Base-by-base conservation (phyloP, 2,329 filamentous ascomycete genomes). In the Malbranchea cinnamomea region DNA sequence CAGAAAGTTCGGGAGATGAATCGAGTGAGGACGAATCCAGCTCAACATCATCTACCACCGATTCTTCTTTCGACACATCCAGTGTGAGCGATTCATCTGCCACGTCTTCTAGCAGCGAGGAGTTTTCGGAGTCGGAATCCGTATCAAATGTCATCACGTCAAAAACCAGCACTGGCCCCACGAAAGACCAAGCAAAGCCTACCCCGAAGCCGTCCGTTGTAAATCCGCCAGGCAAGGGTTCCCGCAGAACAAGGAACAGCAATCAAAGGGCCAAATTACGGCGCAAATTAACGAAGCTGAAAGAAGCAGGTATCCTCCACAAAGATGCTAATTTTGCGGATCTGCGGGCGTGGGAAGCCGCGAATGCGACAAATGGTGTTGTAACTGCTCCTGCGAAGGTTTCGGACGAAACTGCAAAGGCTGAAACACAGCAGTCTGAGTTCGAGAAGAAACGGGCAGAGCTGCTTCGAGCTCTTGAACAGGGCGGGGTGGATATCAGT, bases 181-280 rank as follows among this genome's bases (percentile, higher is more conserved):
- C 22, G 27, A 36, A 38, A 28, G n/a, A 12, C 12, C 18, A 30
- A 7, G 26, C 18, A 14, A 33, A 38, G 19, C n/a, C 23, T 9
- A 25, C 31, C 8, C 32, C 32, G 12, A 43, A 42, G 20, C 29
- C 24, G 34, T n/a, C n/a, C n/a, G 33, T 25, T 18, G 28, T 43
- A 18, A 51, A 49, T 9, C 48, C 62, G 28, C 65, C 68, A 24
- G 60, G 61, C 4, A 31, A 59, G 35, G 73, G 74, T 10, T 59
- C 56, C 18, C 39, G 45, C 13, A 41, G 47, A 11, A 78, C 74
- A 0, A 62, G 62, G 29, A 52, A 53, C 14, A 65, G 71, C 36
- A 78, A 78, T 39, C 43, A 52, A 17, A 60, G 74, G 22, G 60
- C 61, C 23, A 63, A 62, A 33, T 50, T 64, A 30, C 50, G 56